phyloP scores from a whole-genome alignment of 495 filamentous ascomycete genomes.

The Antarctomyces pellizariae region DNA sequence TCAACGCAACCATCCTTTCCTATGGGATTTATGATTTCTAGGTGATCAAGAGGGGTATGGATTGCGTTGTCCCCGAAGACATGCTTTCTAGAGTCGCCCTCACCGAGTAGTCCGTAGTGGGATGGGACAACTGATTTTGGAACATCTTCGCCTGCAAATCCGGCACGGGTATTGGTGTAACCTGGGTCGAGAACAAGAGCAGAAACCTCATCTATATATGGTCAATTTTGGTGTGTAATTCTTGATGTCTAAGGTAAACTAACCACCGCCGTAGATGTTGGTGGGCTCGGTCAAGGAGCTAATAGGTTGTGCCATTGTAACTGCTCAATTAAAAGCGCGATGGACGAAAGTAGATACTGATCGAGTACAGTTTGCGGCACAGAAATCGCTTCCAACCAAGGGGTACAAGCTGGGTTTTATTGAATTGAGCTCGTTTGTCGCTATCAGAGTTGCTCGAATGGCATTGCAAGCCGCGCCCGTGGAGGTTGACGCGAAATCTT shows the following conservation, averaged over 20 bases:
- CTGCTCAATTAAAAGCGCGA: not conserved
- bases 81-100: conserved; percentile 25
- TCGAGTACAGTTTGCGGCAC: too few species aligned
- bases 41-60: conserved; percentile 43
- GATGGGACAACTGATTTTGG: conserved; percentile 84
- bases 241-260: conserved; percentile 12
- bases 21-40: conserved; percentile 80
- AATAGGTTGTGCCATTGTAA: conserved; percentile 11
- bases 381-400: too few species aligned
- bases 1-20: conserved; percentile 73
- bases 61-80: conserved; percentile 78
- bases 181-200: conserved; percentile 92
- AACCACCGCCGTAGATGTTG: conserved; percentile 67
- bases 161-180: conserved; percentile 72
- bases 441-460: too few species aligned
- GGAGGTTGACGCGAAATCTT: too few species aligned
- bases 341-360: not conserved
- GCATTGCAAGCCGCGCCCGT: too few species aligned
- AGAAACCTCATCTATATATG: conserved; percentile 68
- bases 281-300: conserved; percentile 22
- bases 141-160: conserved; percentile 91
- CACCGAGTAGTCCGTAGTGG: conserved; percentile 33
- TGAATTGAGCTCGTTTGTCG: too few species aligned
- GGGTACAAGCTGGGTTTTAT: too few species aligned
- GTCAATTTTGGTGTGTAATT: conserved; percentile 7